Base-by-base conservation (phyloP, 1,139 yeast species). In the Zhuliangozyma parablackwelliae region DNA sequence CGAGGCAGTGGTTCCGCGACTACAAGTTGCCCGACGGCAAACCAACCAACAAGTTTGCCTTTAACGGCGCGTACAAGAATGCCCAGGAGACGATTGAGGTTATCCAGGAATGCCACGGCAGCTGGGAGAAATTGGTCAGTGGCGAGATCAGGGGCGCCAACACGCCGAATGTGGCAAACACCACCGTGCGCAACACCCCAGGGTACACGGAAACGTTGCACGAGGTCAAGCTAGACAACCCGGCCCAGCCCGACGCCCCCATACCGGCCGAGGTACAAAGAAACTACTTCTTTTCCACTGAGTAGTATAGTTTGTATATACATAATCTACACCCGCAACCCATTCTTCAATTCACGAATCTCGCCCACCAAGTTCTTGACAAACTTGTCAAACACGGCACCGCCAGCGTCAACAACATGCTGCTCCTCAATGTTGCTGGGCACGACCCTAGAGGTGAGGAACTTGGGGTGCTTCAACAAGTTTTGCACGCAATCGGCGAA, bases 1-100 rank as follows among this genome's bases (percentile, higher is more conserved):
- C 95, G 34, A 78, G 85, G 56, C 88, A 82, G 61, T 88, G 96
- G 96, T 86, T 88, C 74, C 77, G 88, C 61, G 84, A 85, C 57
- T 88, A 88, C 75, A 88, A 88, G 66, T 72, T 84, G 43, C 94
- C 96, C 29, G 96, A 87, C 57, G 95, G 95, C 38, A 88, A 88
- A 70, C 92, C 95, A 46, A 81, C 75, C 59, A 88, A 88, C 65
- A 77, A 77, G 59, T 87, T 88, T 62, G 96, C 96, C 10, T 85
- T 85, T 72, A 72, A 82, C 41, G 96, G 90, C 46, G 81, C 80
- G 56, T 87, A 83, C 64, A 82, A 82, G 63, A 75, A 76, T 71
- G 83, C 74, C 60, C 66, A 73, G 48, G 85, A 84, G 51, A 88
- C 96, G 37, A 70, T 86, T 50, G 80, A 78, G 43, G 74, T 85